Base-by-base conservation (phyloP, 192 early-diverging fungal species). In the Pilaira anomala region DNA sequence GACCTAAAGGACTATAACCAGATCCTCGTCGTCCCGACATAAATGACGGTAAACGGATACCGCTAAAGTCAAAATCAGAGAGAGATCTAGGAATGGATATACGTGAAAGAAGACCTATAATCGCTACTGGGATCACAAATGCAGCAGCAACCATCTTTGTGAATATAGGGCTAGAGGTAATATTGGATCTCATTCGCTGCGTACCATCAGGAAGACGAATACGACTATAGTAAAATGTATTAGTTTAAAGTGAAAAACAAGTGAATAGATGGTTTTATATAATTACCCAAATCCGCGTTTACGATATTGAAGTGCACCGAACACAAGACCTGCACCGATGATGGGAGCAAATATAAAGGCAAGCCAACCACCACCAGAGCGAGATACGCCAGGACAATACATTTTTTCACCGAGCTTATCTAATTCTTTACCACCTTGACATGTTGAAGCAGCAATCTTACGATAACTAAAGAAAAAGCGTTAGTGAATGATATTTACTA, bases 361-460 rank as follows among this genome's bases (percentile, higher is more conserved):
- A 7, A 61, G 45, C 76, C 72, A 78, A 1, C 30, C 52, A 21
- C 64, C 45, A 24, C 48, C 50, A 9, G 65, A 59, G 18, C 55
- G 41, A 26, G 68, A 79, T 21, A 72, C 77, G 14, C 86, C 88
- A 18, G 87, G 88, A 18, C 88, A 91, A 70, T 82, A 85, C 18
- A 83, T 80, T 63, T 92, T 71, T 30, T 76, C 74, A 16, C 88
- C 73, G 22, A 85, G 78, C n/a, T 83, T 39, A 48, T 76, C 75
- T 26, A 69, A 16, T 42, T 66, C 74, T 7, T 28, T 21, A 1
- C 93, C 93, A 25, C 85, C 88, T 25, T 69, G 76, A 65, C 96
- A 98, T 50, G 88, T 83, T 2, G 94, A 94, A 56, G 89, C 81
- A 5, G 92, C 84, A 63, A 93, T 89, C 74, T 92, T 92, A 45